Conservation (phyloP, 306 rosid genomes). For the Cyamopsis tetragonoloba region DNA sequence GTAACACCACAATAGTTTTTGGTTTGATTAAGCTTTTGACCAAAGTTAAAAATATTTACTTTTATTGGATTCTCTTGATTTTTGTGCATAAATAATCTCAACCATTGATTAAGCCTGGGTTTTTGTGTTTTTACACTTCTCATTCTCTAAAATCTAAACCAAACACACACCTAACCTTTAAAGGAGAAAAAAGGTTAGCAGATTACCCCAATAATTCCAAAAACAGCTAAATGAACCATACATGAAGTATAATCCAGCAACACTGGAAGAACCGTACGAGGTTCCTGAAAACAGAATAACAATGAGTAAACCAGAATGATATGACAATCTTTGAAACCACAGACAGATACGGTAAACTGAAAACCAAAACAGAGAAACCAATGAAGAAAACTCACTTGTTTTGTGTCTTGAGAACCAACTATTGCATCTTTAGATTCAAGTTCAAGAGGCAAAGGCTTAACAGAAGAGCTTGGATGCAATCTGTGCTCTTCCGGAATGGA, state of each 20-base stretch:
- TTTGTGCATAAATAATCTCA: too few species aligned
- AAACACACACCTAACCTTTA: too few species aligned
- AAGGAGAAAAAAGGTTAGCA: not conserved
- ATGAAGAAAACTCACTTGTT: conserved; percentile 41
- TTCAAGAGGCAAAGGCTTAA: conserved; percentile 38
- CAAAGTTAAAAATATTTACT: too few species aligned
- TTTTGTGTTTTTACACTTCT: too few species aligned
- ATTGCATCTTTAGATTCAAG: conserved; percentile 30
- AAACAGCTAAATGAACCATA: conserved; percentile 38
- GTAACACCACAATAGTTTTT: too few species aligned
- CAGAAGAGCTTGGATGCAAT: conserved; percentile 32
- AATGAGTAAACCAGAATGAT: not conserved
- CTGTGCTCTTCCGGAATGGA: conserved; percentile 33
- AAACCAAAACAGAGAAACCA: conserved; percentile 1
- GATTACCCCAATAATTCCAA: conserved; percentile 52
- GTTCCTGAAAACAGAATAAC: conserved; percentile 34
- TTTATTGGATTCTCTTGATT: too few species aligned
- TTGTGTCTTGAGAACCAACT: conserved; percentile 32
- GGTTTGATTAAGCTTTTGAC: too few species aligned
- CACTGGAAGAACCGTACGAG: conserved; percentile 25
- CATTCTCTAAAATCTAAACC: too few species aligned
- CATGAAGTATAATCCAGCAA: conserved; percentile 38
- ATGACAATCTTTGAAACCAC: not conserved
- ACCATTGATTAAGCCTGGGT: too few species aligned
- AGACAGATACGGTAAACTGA: not conserved